A percentile compares a stretch with the other conserved stretches of the same genome.
Conservation (phyloP, 192 early-diverging fungal genomes). For the Backusella australiensis region DNA sequence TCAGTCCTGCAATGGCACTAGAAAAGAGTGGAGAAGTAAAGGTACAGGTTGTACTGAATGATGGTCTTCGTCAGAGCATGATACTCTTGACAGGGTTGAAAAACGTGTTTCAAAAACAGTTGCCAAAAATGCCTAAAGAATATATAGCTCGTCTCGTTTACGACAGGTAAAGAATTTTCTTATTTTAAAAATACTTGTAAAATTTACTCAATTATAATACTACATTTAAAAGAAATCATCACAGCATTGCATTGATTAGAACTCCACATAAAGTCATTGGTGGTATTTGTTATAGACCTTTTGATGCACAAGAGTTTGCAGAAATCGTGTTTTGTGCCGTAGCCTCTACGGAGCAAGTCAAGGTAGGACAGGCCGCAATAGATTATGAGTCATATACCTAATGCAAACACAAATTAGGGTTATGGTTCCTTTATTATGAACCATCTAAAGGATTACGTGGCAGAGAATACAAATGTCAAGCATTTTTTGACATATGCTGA, state of each 20-base stretch:
- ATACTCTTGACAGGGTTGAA: constrained; percentile 89
- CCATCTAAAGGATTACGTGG: constrained; percentile 92
- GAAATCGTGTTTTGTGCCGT: constrained; percentile 99
- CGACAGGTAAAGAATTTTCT: constrained; percentile 57
- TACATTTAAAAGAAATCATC: constrained; percentile 68
- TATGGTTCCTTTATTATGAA: constrained; percentile 95
- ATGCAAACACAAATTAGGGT: constrained; percentile 44
- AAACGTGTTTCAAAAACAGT: constrained; percentile 93
- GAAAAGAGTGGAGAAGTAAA: constrained; percentile 64
- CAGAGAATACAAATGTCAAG: constrained; percentile 61
- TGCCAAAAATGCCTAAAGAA: constrained; percentile 98
- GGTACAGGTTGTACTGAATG: constrained; percentile 79
- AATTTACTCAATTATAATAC: no score
- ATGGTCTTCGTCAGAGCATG: constrained; percentile 76
- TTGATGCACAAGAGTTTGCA: constrained; percentile 83
- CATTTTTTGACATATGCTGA: constrained; percentile 98
- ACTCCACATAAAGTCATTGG: constrained; percentile 76
- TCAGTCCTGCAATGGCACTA: constrained; percentile 60
- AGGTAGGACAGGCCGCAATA: constrained; percentile 40
- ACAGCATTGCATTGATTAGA: constrained; percentile 76
- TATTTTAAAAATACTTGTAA: no score
- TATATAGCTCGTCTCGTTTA: constrained; percentile 97
- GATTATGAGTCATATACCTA: no score
- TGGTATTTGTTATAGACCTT: constrained; percentile 92
- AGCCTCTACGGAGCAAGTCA: constrained; percentile 84